Evolutionary conservation across 345 rosid species (phyloP), one percentile per base, ranked within the genome.

Genomic region (Garcia nutans): DNA sequence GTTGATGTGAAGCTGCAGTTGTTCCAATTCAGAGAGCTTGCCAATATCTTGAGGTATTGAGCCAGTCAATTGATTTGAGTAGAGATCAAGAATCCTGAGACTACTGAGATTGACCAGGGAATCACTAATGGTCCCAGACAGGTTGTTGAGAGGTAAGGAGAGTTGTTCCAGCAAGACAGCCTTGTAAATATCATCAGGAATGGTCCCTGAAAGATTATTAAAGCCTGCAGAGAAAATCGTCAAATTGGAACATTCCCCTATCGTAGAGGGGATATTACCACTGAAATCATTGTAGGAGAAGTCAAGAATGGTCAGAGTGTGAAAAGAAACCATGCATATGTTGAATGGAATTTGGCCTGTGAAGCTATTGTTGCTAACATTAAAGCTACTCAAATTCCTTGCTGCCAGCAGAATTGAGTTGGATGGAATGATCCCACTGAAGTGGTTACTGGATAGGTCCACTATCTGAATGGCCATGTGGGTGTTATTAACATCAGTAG

Each of bases 341-440:
- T 74, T 78, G 33, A 92, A 84, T 58, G 97, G 99, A 58, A 93
- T 78, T 22, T 70, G 45, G 26, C 97, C 96, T 2, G 85, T 71
- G 84, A 95, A 90, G 81, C 80, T 86, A 77, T 95, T 95, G 82
- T 89, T 86, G 85, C 97, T 95, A 76, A 85, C 87, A 82, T 93
- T 91, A 72, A 95, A 90, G 68, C 68, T 72, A 63, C 76, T 87
- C 86, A 95, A 76, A 75, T 83, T 87, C 88, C 82, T 56, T 47
- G 88, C 88, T 7, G 78, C 76, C 59, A 78, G 82, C 62, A 90
- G 80, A 72, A 92, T 77, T 56, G 85, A 80, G 60, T 50, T 41
- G 20, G 74, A 61, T 20, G 78, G 80, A 73, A 89, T 80, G 10
- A 76, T 26, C 15, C 99, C 99, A 15, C 62, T 28, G 64, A 95